A percentile compares a stretch with the other conserved stretches of the same genome.
Conservation (phyloP, 2,329 filamentous ascomycete genomes). For the Fusarium sp. region DNA sequence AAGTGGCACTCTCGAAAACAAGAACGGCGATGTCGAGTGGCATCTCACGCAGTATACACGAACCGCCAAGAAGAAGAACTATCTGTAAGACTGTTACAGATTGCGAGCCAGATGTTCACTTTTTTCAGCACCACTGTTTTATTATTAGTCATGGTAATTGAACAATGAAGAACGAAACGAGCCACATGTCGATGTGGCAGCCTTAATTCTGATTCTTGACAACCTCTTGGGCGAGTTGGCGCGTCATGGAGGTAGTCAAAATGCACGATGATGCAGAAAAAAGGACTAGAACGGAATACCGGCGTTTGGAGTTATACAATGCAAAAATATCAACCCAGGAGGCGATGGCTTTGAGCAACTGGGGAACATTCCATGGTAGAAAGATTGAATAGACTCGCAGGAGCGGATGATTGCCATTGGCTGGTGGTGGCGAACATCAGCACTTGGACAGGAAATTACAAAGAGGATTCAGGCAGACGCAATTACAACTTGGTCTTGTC, state of each 20-base stretch:
- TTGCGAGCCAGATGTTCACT: neutral
- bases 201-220: neutral
- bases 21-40: slow-evolving; percentile 97
- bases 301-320: slow-evolving; percentile 45
- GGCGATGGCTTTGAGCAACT: slow-evolving; percentile 10
- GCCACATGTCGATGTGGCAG: slow-evolving; percentile 2
- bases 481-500: neutral
- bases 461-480: slow-evolving; percentile 15
- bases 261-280: slow-evolving; percentile 4
- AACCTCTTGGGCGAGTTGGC: neutral
- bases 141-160: neutral
- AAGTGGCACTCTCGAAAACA: slow-evolving; percentile 90
- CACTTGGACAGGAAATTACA: slow-evolving; percentile 5
- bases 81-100: slow-evolving; percentile 69
- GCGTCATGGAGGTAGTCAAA: neutral
- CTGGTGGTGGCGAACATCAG: slow-evolving; percentile 30
- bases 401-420: slow-evolving; percentile 29
- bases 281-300: slow-evolving; percentile 5
- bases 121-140: neutral
- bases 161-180: neutral
- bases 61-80: slow-evolving; percentile 95
- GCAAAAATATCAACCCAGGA: slow-evolving; percentile 22
- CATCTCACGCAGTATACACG: slow-evolving; percentile 94
- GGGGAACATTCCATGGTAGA: slow-evolving; percentile 20
- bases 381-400: slow-evolving; percentile 5